These are phyloP conservation scores for Scortechinia acanthostroma DNA, from an alignment of 2,329 filamentous ascomycete genomes.

Conservation along the genomic window DNA sequence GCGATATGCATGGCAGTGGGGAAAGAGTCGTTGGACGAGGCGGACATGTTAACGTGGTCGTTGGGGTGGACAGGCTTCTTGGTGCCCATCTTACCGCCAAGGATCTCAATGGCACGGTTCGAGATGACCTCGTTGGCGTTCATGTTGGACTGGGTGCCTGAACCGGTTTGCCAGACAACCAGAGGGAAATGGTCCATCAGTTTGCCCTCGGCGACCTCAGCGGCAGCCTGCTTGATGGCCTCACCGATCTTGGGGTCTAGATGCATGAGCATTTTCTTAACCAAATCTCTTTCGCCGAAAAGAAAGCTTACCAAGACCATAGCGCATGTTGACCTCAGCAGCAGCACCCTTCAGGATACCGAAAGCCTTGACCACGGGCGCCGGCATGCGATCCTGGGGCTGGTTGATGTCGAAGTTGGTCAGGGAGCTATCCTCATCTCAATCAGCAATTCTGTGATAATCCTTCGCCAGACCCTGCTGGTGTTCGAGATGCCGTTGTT, in stretches of 20 bases:
- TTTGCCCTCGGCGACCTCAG: constrained; percentile 88
- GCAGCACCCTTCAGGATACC: constrained; percentile 96
- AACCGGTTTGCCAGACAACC: constrained; percentile 98
- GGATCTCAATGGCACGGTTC: constrained; percentile 95
- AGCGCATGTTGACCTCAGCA: constrained; percentile 90
- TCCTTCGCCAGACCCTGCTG: too few species aligned
- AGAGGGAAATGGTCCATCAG: constrained; percentile 95
- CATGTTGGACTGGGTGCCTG: constrained; percentile 99
- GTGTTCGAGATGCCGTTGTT: background rate
- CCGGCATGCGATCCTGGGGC: constrained; percentile 96
- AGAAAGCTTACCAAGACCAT: constrained; percentile 65
- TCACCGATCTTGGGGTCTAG: constrained; percentile 80
- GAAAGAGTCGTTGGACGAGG: constrained; percentile 98
- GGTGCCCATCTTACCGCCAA: constrained; percentile 85
- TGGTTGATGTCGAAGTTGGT: constrained; percentile 99
- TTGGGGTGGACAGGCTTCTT: constrained; percentile 99
- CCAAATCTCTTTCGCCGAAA: background rate
- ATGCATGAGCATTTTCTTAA: constrained; percentile 4
- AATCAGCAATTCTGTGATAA: background rate
- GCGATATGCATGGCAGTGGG: constrained; percentile 99
- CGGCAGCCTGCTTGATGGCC: constrained; percentile 89
- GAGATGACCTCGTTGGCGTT: constrained; percentile 99
- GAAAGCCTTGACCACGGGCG: constrained; percentile 84
- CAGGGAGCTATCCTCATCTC: constrained; percentile 46
- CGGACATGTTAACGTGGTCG: constrained; percentile 98